Conservation (phyloP, 495 filamentous ascomycete genomes). For the Aspergillus homomorphus region DNA sequence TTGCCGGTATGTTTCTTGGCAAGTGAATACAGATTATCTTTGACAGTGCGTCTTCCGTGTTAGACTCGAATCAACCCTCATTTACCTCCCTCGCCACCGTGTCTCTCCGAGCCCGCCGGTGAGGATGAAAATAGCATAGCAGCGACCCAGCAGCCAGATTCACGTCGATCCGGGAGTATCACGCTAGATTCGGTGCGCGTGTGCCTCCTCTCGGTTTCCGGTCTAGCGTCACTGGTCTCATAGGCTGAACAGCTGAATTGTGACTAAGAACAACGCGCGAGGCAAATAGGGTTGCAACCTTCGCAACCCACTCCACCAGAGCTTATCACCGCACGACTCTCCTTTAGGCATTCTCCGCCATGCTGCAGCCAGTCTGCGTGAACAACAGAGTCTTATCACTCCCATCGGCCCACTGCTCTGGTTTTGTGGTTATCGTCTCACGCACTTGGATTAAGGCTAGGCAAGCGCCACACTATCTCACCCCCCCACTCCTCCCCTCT, state of each 20-base stretch:
- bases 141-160: not conserved
- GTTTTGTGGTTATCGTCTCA: not conserved
- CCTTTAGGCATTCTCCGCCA: not conserved
- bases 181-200: not conserved
- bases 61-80: no score
- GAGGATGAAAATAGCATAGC: not conserved
- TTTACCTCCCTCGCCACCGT: not conserved
- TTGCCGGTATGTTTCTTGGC: no score
- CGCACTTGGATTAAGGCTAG: not conserved
- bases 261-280: slow-evolving; percentile 5
- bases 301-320: not conserved
- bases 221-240: not conserved
- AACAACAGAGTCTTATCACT: not conserved
- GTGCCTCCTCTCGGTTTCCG: not conserved
- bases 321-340: not conserved
- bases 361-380: not conserved
- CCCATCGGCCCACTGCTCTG: not conserved
- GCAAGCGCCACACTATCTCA: not conserved
- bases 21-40: not conserved
- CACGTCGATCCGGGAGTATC: not conserved
- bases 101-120: not conserved
- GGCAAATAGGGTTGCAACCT: slow-evolving; percentile 7
- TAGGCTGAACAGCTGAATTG: not conserved
- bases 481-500: not conserved
- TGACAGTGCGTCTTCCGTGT: no score